phyloP scores from a whole-genome alignment of 2,329 filamentous ascomycete species.

The Teratosphaeria nubilosa region DNA sequence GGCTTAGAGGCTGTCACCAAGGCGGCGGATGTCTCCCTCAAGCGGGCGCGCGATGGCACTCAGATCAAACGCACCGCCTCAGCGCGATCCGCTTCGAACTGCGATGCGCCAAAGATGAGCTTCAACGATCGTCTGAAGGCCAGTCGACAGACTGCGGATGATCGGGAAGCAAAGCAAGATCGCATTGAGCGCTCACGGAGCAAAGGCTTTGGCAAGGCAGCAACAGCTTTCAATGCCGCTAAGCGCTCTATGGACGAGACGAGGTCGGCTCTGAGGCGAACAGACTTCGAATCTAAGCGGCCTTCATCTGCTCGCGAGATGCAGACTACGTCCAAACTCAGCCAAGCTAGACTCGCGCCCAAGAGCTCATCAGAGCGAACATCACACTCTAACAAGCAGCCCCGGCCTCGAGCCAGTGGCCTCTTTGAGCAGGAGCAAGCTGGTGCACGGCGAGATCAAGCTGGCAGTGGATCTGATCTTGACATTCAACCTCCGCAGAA shows the following conservation, averaged over 20 bases:
- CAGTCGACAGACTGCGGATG: conserved; percentile 39
- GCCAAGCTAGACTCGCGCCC: neutral
- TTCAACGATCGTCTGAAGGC: conserved; percentile 83
- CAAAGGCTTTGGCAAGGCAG: conserved; percentile 16
- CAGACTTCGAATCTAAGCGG: neutral
- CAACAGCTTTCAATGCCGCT: neutral
- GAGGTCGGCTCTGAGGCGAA: neutral
- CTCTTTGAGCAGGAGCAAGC: neutral
- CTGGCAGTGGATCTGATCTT: conserved; percentile 13
- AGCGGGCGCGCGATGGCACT: conserved; percentile 45
- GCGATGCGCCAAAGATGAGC: conserved; percentile 36
- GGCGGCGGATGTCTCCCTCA: conserved; percentile 74
- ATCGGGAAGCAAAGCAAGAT: conserved; percentile 34
- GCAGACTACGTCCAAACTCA: neutral
- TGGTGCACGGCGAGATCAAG: neutral
- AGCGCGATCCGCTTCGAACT: conserved; percentile 4
- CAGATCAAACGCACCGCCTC: conserved; percentile 13
- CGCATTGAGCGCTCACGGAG: conserved; percentile 34
- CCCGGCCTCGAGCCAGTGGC: neutral
- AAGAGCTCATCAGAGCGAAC: neutral
- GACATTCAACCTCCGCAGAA: conserved; percentile 15
- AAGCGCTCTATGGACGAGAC: neutral
- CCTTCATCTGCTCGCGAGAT: neutral
- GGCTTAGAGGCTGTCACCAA: conserved; percentile 84
- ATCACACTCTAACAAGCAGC: neutral